A percentile compares a stretch with the other conserved stretches of the same genome.
Conservation (phyloP, 192 early-diverging fungal species). For the Mortierella alpina region DNA sequence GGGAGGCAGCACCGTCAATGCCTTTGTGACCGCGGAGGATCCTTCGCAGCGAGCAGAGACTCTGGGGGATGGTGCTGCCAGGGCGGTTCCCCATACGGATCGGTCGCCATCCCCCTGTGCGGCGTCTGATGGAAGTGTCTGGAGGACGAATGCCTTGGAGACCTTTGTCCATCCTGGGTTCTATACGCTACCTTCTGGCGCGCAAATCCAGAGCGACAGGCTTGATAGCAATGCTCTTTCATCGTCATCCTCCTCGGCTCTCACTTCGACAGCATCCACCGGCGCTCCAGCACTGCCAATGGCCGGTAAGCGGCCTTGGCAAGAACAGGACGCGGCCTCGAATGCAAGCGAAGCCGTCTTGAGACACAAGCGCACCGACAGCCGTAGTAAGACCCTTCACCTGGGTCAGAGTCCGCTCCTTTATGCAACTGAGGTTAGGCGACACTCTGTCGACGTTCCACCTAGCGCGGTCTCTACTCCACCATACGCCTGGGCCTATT, state of each 20-base stretch:
- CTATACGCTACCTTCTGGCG: slow-evolving; percentile 14
- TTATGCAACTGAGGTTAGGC: neutral
- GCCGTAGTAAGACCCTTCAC: too few relatives aligned
- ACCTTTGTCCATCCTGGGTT: slow-evolving; percentile 47
- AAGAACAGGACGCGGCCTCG: neutral
- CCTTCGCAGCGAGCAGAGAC: too few relatives aligned
- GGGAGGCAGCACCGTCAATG: neutral
- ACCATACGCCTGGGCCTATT: slow-evolving; percentile 4
- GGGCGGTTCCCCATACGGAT: too few relatives aligned
- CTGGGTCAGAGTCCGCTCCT: neutral
- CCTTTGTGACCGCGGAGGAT: neutral
- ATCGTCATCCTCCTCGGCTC: neutral
- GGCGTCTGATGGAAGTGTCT: slow-evolving; percentile 1
- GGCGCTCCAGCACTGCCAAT: neutral
- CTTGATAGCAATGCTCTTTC: neutral
- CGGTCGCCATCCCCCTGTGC: neutral
- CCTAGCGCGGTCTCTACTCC: slow-evolving; percentile 3
- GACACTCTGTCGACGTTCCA: slow-evolving; percentile 9
- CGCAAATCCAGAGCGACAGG: neutral
- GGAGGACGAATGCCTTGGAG: slow-evolving; percentile 15
- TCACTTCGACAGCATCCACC: too few relatives aligned
- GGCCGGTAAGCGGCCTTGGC: slow-evolving; percentile 22
- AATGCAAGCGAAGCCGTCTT: neutral
- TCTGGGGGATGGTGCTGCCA: too few relatives aligned
- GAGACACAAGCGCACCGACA: neutral